Evolutionary conservation across 2,329 filamentous ascomycete genomes (phyloP).

Genomic region (Paraconiothyrium sp.): DNA sequence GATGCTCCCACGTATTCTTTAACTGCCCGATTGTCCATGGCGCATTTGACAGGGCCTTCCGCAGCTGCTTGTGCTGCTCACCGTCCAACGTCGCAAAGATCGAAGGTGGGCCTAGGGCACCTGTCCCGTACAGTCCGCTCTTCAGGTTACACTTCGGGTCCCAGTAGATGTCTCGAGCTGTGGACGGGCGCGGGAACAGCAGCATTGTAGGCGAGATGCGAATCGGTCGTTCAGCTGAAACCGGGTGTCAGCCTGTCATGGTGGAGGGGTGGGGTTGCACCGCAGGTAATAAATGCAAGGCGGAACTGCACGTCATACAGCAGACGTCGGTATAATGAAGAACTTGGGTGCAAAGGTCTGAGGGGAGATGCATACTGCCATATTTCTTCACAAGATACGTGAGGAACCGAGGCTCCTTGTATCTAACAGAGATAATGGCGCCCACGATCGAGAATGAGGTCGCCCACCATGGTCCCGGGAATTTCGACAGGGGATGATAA

Average conservation of each 20-base stretch:
- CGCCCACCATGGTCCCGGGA: conserved; percentile 54
- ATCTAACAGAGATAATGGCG: conserved; percentile 38
- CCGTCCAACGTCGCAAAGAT: conserved; percentile 47
- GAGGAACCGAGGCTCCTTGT: conserved; percentile 42
- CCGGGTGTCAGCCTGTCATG: conserved; percentile 7
- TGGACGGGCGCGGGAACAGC: conserved; percentile 47
- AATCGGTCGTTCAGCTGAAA: conserved; percentile 44
- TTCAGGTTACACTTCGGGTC: conserved; percentile 51
- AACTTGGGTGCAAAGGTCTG: neutral
- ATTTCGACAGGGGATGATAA: conserved; percentile 54
- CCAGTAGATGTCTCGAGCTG: conserved; percentile 55
- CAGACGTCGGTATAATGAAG: neutral
- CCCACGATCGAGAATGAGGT: conserved; percentile 46
- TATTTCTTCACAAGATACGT: conserved; percentile 40
- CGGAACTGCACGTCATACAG: conserved; percentile 13
- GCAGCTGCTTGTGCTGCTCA: conserved; percentile 45
- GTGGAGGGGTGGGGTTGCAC: conserved; percentile 6
- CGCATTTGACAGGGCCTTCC: conserved; percentile 50
- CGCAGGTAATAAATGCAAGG: conserved; percentile 12
- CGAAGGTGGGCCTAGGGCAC: conserved; percentile 48
- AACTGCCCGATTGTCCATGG: conserved; percentile 52
- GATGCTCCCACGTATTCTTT: conserved; percentile 52
- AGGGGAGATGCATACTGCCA: conserved; percentile 33
- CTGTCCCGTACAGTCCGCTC: conserved; percentile 45
- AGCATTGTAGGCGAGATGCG: conserved; percentile 52